These are phyloP conservation scores for Cicer pinnatifidum DNA, from an alignment of 306 rosid genomes.

Conservation along the genomic window DNA sequence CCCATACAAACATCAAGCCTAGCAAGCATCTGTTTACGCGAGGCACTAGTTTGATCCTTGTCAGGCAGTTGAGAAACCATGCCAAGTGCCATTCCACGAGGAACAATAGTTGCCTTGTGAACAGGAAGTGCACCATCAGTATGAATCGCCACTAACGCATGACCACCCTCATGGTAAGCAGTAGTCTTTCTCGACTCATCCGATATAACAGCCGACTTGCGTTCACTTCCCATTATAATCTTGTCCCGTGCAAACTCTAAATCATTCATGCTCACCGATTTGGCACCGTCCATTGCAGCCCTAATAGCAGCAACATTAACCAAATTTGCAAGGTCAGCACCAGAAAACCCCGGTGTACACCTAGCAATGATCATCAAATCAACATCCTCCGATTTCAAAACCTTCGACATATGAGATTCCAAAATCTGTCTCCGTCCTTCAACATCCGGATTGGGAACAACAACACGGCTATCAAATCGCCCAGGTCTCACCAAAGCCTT, in stretches of 20 bases:
- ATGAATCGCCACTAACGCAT: conserved; percentile 84
- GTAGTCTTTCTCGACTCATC: conserved; percentile 64
- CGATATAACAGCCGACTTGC: conserved; percentile 79
- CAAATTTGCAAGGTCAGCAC: conserved; percentile 89
- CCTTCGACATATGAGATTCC: conserved; percentile 90
- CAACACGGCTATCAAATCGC: conserved; percentile 84
- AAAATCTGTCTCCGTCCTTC: conserved; percentile 92
- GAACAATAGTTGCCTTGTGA: conserved; percentile 90
- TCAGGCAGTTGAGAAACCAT: conserved; percentile 79
- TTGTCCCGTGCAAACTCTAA: conserved; percentile 84
- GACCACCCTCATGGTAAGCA: conserved; percentile 89
- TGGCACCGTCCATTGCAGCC: conserved; percentile 88
- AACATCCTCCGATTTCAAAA: conserved; percentile 76
- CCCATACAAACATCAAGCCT: conserved; percentile 82
- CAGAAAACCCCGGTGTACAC: conserved; percentile 83
- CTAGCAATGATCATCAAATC: conserved; percentile 75
- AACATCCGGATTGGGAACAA: conserved; percentile 91
- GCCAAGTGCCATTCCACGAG: conserved; percentile 81
- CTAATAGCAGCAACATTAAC: conserved; percentile 78
- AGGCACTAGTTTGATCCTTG: conserved; percentile 61
- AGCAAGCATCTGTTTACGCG: conserved; percentile 85
- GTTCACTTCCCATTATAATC: conserved; percentile 88
- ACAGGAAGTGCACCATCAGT: conserved; percentile 82
- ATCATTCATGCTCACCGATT: conserved; percentile 79
- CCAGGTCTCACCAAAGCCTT: conserved; percentile 96